These are phyloP conservation scores for Colletotrichum agaves DNA, from an alignment of 2,329 filamentous ascomycete species.

Conservation along the genomic window DNA sequence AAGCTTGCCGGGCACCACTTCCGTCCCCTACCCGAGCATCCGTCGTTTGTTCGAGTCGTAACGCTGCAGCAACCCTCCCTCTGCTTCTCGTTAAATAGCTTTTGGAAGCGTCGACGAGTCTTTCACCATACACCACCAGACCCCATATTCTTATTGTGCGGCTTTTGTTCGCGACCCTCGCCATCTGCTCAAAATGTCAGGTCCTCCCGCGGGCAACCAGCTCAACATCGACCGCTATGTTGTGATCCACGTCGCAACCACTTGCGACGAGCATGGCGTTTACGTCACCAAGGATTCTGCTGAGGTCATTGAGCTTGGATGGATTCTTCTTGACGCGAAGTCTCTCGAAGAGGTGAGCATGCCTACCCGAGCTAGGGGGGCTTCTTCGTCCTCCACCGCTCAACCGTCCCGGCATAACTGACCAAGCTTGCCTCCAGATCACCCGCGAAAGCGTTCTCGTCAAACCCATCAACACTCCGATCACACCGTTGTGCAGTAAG, in stretches of 20 bases:
- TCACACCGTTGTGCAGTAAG: constrained; percentile 98
- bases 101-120: constrained; percentile 24
- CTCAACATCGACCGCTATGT: constrained; percentile 94
- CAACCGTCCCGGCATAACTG: constrained; percentile 36
- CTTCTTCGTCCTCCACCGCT: constrained; percentile 5
- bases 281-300: constrained; percentile 99
- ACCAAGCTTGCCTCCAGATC: constrained; percentile 66
- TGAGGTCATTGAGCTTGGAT: constrained; percentile 98
- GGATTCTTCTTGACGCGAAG: constrained; percentile 95
- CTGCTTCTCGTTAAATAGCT: constrained; percentile 21
- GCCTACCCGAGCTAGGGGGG: background rate
- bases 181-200: constrained; percentile 50
- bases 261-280: constrained; percentile 98
- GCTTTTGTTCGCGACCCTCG: constrained; percentile 35
- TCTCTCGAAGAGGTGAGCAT: constrained; percentile 86
- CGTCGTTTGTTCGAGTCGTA: constrained; percentile 37
- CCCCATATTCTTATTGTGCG: constrained; percentile 31
- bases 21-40: constrained; percentile 37
- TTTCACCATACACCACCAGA: constrained; percentile 14
- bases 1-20: constrained; percentile 38
- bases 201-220: constrained; percentile 62
- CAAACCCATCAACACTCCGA: constrained; percentile 98
- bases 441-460: constrained; percentile 96
- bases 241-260: constrained; percentile 98
- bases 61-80: constrained; percentile 29